Evolutionary conservation across 1,284 basidiomycete genomes (phyloP), one percentile per base, ranked within the genome.

Genomic region (Malassezia caprae): DNA sequence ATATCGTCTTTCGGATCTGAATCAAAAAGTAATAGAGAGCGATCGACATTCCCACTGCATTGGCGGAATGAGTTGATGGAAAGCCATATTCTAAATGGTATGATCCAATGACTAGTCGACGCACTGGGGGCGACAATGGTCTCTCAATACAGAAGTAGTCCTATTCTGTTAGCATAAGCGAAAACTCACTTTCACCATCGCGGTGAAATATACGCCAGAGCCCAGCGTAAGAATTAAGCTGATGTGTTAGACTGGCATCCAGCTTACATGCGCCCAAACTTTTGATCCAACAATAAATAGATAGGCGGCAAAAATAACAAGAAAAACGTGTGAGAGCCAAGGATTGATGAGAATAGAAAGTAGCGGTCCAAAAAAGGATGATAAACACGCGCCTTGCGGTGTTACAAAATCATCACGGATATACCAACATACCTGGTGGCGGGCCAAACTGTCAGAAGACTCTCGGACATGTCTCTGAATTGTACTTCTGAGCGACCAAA

Each of bases 11-110:
- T 28, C 53, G 24, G 8, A 28, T n/a, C 15, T 35, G 45, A 10
- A 51, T 27, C n/a, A 71, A 49, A 56, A 65, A 68, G 17, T 68
- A 58, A 28, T 71, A 74, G 51, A 68, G 50, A 48, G 64, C 67
- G 23, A 72, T 54, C 0, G 88, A 89, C 61, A 93, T 87, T 32
- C 88, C 89, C 51, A 90, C 82, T 45, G 83, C 83, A 73, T 93
- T 96, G 1, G 91, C 90, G 1, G 89, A 88, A 72, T 98, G 93
- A 0, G 91, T 96, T 0, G 90, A 96, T 0, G 90, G 91, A 72
- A 96, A 96, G 15, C 93, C 91, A 70, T 90, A 90, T 62, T 78
- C 78, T 37, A 77, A 71, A 42, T 68, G 75, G 51, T 78, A 76
- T 2, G 72, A 76, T 17, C 76, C 76, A 24, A 78, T 72, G 3